Evolutionary conservation across 805 yeast genomes (phyloP), one percentile per base, ranked within the genome.

Genomic region (Candida tammaniensis): DNA sequence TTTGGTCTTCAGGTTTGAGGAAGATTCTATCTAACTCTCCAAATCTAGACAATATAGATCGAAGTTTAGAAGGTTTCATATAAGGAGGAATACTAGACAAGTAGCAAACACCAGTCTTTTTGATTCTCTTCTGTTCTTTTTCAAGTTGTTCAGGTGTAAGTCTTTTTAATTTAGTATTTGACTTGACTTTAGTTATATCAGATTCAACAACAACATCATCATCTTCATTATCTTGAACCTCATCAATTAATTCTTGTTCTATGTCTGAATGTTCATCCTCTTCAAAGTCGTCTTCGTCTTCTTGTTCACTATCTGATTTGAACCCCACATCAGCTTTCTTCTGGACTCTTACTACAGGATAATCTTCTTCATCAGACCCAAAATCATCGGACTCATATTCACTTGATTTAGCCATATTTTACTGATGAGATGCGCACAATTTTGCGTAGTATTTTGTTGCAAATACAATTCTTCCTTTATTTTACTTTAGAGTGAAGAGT

Each of bases 11-110:
- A 11, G 95, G 96, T 46, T 87, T 83, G 43, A 93, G 61, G 54
- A 83, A 93, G 5, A 93, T 64, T 44, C 98, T 70, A 49, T 86
- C 95, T n/a, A 91, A 72, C 39, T 78, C 79, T 8, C 98, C 98
- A 61, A 91, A 93, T 42, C 86, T 68, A 4, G 80, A 59, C 21
- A 93, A 64, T 9, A 93, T 74, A 33, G 88, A 93, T 49, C 95
- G 73, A 61, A 93, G 68, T 55, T 88, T 93, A 2, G 82, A 77
- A 1, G 98, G 98, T 55, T 89, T 89, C 98, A 93, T 93, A 54
- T 84, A 93, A 17, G 98, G 98, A 0, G 98, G 98, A 7, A 93
- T 76, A 31, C 82, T 75, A 0, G 97, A 88, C 3, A 93, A 59
- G 48, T 93, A 93, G n/a, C 95, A 82, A 2, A 93, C 96, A 4